Evolutionary conservation across 2,329 filamentous ascomycete genomes (phyloP), one percentile per base, ranked within the genome.

Genomic region (Geoglossum cookeanum): DNA sequence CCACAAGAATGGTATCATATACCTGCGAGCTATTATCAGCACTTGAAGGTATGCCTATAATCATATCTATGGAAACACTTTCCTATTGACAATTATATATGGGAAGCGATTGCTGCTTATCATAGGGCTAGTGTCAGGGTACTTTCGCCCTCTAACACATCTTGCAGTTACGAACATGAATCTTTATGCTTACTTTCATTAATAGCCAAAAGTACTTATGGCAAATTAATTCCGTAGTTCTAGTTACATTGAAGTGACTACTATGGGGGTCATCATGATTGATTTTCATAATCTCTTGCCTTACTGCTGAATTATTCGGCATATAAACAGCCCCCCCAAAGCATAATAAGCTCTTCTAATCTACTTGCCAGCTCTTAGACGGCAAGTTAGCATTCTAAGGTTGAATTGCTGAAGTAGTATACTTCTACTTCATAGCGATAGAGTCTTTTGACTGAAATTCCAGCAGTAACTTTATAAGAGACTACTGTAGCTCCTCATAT

Each of bases 21-120:
- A 27, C 44, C 17, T 33, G 51, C 30, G 27, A 33, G 51, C 59
- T 1, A 39, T 52, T 47, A 39, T 52, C 35, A 57, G 39, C 54
- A 45, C 13, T 55, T 59, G 52, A 22, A 55, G 57, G 62, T 48
- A 65, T 57, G 8, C 62, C 60, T 15, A 58, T 60, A 56, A 65
- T 65, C 37, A 65, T 64, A 52, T 65, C 60, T 4, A 63, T 62
- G n/a, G 55, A 57, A 1, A 61, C 56, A 1, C 47, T 44, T 39
- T 35, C 44, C 59, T 59, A 61, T 39, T 44, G 58, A 1, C 22
- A 8, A 17, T 57, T 54, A 0, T 55, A 59, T 1, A 51, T 44
- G 13, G 54, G 22, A 11, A 59, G 37, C 0, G 57, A 55, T 15
- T 58, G 42, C 1, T 59, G 39, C 3, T 57, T 3, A 1, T 56